A percentile compares a stretch with the other conserved stretches of the same genome.
These are phyloP conservation scores for Chaetoceros tenuissimus DNA, from an alignment of 108 stramenopile genomes.

Conservation along the genomic window DNA sequence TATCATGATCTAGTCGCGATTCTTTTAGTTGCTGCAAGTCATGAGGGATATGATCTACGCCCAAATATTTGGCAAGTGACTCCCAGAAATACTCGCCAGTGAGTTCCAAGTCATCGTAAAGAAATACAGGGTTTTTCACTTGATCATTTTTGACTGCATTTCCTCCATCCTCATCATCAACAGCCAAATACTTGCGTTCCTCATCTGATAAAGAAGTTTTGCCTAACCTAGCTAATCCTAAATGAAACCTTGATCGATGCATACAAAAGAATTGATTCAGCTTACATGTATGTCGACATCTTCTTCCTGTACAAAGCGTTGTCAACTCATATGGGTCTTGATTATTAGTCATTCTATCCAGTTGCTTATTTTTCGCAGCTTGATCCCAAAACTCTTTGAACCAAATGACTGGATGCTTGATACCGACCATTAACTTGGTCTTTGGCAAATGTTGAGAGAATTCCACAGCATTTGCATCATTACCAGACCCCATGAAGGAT, in stretches of 20 bases:
- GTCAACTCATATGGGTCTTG: constrained; percentile 5
- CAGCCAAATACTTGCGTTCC: constrained; percentile 10
- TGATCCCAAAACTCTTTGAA: constrained; percentile 69
- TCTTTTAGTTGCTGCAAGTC: constrained; percentile 7
- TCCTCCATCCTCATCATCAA: constrained; percentile 24
- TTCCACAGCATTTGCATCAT: constrained; percentile 11
- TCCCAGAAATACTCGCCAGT: constrained; percentile 18
- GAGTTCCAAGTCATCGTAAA: constrained; percentile 38
- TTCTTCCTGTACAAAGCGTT: constrained; percentile 19
- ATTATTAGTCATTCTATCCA: constrained; percentile 32
- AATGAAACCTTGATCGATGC: constrained; percentile 57
- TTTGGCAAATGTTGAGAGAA: constrained; percentile 34
- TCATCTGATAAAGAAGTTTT: constrained; percentile 18
- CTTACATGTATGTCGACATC: constrained; percentile 15
- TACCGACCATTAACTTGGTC: constrained; percentile 58
- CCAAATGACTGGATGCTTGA: constrained; percentile 73
- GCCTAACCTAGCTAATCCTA: constrained; percentile 30
- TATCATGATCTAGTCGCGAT: background rate
- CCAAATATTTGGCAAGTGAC: constrained; percentile 16
- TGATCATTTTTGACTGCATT: too few species aligned
- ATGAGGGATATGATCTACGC: constrained; percentile 12
- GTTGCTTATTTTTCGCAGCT: constrained; percentile 46
- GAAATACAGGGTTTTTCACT: constrained; percentile 20
- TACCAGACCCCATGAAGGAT: constrained; percentile 38
- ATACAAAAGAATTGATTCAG: constrained; percentile 47